Base-by-base conservation (phyloP, 2,329 filamentous ascomycete species). In the Alternaria tenuissima region DNA sequence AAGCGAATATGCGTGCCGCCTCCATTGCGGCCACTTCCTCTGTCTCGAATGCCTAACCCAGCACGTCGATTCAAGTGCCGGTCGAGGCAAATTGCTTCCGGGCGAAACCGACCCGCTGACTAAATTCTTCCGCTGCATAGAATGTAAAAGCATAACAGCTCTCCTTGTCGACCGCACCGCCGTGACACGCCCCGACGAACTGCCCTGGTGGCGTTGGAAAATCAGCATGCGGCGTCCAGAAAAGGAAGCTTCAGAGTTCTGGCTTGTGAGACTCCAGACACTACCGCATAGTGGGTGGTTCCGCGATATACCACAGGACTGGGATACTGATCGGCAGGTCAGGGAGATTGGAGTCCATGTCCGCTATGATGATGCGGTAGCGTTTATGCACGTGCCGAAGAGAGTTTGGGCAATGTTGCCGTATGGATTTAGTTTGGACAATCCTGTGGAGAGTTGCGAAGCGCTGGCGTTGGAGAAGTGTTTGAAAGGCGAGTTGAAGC, bases 51-150 rank as follows among this genome's bases (percentile, higher is more conserved):
- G 61, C 39, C 26, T 64, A 22, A 60, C 46, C 5, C 14, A 28
- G n/a, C 12, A 57, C 14, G 41, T 59, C 14, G 61, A 63, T 43
- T 8, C 26, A 2, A 56, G 39, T 12, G 39, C 43, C 34, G 57
- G 57, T 7, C 28, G 38, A 5, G 57, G 57, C 18, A 52, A 34
- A 22, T n/a, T 60, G 26, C 32, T 36, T 7, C 44, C 47, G 28
- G 20, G 28, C 22, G 57, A 59, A 42, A 48, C 26, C 3, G 60
- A 63, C 38, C 56, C 60, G n/a, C 14, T 12, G 11, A 24, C 24
- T 11, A 63, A 63, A 30, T 63, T 53, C 46, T 63, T 46, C 26
- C 60, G 60, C 52, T 63, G 60, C 44, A 34, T 48, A 12, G 9
- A 24, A 8, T 64, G 62, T 43, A 42, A 42, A 18, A 8, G 1